Evolutionary conservation across 441 rosid genomes (phyloP), one percentile per base, ranked within the genome.

Genomic region (Gossypium davidsonii): DNA sequence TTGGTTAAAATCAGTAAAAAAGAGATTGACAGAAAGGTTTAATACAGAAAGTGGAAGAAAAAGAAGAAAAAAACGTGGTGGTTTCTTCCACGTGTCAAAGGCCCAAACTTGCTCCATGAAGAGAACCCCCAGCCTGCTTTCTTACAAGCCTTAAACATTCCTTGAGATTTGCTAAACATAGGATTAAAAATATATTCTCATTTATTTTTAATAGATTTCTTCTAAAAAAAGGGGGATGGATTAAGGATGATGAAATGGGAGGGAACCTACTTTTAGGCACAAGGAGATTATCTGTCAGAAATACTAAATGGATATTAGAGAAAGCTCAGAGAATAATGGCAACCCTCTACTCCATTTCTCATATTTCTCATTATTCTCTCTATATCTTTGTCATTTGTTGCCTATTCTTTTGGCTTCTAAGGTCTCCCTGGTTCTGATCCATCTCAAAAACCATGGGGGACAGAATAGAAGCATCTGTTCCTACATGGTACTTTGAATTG

Each of bases 261-360:
- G 65, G 59, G 53, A 77, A 68, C 77, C 85, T 80, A 72, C 25
- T 77, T 79, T 80, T 56, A 21, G 52, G 85, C 86, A 78, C 31
- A 26, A 52, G 28, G 66, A 62, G 84, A 78, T 57, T 15, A 70
- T 23, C 48, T 75, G 49, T 15, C 76, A 51, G 75, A 67, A 23
- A 61, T 75, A 28, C 23, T 23, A 51, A 34, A 48, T 25, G 75
- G 71, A 56, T 75, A 60, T 76, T 56, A 44, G 64, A 53, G 69
- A 66, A 65, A 71, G 46, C 42, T 49, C 57, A 72, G 76, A 67
- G 79, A 79, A 80, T 67, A 76, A 78, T 75, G 78, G 65, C 72
- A 57, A 64, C 83, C 72, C 82, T 20, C 80, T 63, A 72, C 60
- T 49, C 12, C 71, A 67, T 49, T 81, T 79, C 61, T 44, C 77